Base-by-base conservation (phyloP, 1,139 yeast species). In the Kodamaea sp. region DNA sequence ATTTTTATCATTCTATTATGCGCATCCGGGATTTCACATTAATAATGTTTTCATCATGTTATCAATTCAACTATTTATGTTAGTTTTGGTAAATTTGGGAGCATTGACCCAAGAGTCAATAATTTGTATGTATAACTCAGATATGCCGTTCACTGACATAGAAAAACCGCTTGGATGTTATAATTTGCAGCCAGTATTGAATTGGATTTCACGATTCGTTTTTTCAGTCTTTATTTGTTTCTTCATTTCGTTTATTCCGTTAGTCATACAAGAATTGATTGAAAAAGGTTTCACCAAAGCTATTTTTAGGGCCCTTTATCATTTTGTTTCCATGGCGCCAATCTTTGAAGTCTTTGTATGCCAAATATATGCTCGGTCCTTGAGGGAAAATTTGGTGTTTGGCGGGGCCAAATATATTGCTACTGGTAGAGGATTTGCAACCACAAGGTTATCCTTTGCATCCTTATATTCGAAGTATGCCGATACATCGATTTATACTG, bases 1-100 rank as follows among this genome's bases (percentile, higher is more conserved):
- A 39, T 86, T 88, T 55, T 60, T 88, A 29, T 82, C 96, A 0
- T 88, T 88, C 54, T 88, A 84, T 57, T 88, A 87, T 62, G 96
- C 96, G 0, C 96, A 88, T 54, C 88, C 95, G 0, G 96, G 96
- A 0, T 88, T 88, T 55, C 96, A 88, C 55, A 66, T 88, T 47
- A 88, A 88, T 55, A 88, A 88, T 52, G 68, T 85, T 31, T 84
- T 87, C 49, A 87, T 88, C 39, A 79, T 85, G 46, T 58, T 87
- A 5, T 85, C 96, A 0, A 73, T 87, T 4, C 84, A 84, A 47
- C 55, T 85, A 42, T 84, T 88, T 50, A 73, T 86, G 73, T 54
- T 84, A 31, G 78, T 85, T 1, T 62, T 84, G 42, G 64, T 85
- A 2, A 83, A 83, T 56, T 57, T 88, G 38, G 89, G 92, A 0